phyloP scores from a whole-genome alignment of 139 green algal genomes.

The Coccomyxa sp. region DNA sequence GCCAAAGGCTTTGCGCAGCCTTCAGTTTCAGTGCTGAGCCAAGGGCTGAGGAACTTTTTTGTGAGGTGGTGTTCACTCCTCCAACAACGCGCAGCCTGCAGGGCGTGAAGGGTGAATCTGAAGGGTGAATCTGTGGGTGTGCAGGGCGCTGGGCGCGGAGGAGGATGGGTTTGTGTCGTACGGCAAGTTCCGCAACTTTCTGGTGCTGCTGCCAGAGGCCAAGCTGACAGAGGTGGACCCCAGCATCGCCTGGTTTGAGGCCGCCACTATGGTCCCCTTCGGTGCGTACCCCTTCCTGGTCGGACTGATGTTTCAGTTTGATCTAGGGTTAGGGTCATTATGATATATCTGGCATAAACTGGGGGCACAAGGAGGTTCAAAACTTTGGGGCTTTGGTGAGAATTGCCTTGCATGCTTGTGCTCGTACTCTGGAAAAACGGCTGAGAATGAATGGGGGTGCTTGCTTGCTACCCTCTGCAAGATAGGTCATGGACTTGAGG shows the following conservation, averaged over 20 bases:
- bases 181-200: conserved; percentile 66
- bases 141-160: conserved; percentile 29
- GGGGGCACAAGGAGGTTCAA: no score
- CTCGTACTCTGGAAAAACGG: no score
- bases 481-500: no score
- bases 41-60: neutral
- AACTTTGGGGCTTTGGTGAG: no score
- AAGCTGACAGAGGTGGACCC: conserved; percentile 38
- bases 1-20: neutral
- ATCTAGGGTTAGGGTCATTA: no score
- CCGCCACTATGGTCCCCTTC: conserved; percentile 62
- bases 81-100: neutral
- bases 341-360: no score
- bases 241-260: conserved; percentile 57
- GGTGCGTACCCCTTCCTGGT: neutral
- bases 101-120: neutral
- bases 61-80: neutral
- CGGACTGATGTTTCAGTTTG: no score
- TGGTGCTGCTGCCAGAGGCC: conserved; percentile 57
- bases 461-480: no score
- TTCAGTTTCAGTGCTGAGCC: neutral
- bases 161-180: conserved; percentile 55
- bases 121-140: no score
- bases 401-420: no score
- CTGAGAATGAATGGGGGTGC: no score